Conservation (phyloP, 257 asterid genomes). For the Asclepias syriaca region DNA sequence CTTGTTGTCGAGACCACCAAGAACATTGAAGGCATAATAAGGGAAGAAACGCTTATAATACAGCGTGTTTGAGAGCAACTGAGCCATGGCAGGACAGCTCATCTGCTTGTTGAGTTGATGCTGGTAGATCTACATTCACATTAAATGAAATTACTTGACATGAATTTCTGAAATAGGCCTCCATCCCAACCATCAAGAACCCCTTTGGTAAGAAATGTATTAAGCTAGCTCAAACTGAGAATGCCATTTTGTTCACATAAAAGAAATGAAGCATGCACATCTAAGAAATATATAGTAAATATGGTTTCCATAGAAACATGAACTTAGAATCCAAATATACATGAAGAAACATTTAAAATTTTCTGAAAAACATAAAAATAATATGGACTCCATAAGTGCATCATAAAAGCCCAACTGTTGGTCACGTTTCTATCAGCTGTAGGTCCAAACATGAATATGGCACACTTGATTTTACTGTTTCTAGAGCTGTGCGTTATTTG, state of each 20-base stretch:
- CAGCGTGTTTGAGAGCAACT: slow-evolving; percentile 71
- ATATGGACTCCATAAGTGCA: slow-evolving; percentile 3
- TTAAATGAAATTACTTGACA: neutral
- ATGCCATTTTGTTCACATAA: neutral
- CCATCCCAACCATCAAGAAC: neutral
- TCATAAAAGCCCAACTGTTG: neutral
- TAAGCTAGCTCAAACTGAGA: neutral
- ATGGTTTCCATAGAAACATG: neutral
- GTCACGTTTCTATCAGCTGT: neutral
- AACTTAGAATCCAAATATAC: neutral
- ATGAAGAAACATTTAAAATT: neutral
- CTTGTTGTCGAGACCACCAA: slow-evolving; percentile 82
- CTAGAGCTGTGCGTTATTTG: neutral
- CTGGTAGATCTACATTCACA: slow-evolving; percentile 50
- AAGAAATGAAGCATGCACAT: neutral
- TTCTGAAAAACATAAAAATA: neutral
- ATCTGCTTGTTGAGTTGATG: slow-evolving; percentile 89
- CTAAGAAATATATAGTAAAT: neutral
- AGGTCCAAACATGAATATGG: neutral
- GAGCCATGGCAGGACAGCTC: slow-evolving; percentile 96
- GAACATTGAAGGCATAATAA: slow-evolving; percentile 66
- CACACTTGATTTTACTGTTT: neutral
- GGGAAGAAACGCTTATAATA: slow-evolving; percentile 81
- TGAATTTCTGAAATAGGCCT: neutral
- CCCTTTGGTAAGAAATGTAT: neutral